phyloP scores from a whole-genome alignment of 140 eudicot genomes.

The Bidens hawaiensis region DNA sequence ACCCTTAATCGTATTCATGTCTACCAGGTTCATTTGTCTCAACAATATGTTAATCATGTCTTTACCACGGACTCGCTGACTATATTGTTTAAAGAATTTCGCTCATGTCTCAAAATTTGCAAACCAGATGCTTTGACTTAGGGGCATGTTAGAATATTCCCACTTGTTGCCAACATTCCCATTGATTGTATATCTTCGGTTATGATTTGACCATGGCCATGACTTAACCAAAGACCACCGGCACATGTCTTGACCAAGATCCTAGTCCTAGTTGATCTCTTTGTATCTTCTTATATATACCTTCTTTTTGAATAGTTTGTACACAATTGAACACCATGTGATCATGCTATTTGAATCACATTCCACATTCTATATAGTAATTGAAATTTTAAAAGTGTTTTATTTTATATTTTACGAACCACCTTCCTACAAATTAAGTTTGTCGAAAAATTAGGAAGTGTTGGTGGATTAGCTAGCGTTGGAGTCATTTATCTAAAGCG shows the following conservation, averaged over 20 bases:
- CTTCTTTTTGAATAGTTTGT: not conserved
- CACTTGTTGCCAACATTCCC: not conserved
- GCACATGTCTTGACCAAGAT: not conserved
- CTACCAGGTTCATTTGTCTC: no score
- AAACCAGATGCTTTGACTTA: not conserved
- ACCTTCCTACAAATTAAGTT: no score
- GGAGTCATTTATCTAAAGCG: no score
- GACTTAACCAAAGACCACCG: not conserved
- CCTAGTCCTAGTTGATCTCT: not conserved
- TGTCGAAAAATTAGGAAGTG: no score
- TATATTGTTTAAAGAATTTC: not conserved
- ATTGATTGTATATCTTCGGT: not conserved
- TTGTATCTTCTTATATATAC: not conserved
- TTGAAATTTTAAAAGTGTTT: no score
- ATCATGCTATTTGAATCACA: not conserved
- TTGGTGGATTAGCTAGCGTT: no score
- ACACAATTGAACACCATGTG: not conserved
- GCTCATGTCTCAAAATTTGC: not conserved
- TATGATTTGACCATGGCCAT: not conserved
- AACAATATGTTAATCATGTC: no score
- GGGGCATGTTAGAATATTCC: not conserved
- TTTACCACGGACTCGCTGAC: no score
- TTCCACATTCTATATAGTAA: no score
- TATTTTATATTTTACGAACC: no score
- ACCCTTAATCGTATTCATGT: no score